Percentiles rank a stretch among this genome's conserved stretches.
Evolutionary conservation across 2,329 filamentous ascomycete species (phyloP).

Genomic region (Ciborinia camelliae): DNA sequence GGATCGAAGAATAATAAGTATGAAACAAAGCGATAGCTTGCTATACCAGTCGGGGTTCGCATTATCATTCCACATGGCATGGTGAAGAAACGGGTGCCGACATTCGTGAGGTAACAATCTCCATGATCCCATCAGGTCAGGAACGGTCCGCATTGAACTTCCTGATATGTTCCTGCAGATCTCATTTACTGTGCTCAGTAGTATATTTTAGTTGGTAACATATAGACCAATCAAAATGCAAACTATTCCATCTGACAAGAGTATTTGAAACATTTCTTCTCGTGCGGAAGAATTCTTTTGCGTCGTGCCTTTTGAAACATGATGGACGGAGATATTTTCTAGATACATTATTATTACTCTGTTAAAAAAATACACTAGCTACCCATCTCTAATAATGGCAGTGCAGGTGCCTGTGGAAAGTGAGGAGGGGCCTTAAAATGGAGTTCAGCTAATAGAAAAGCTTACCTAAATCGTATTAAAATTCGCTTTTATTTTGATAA

Average conservation of each 20-base stretch:
- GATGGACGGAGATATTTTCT: background rate
- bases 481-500: no score
- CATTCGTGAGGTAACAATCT: background rate
- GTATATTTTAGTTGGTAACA: background rate
- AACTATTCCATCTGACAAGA: background rate
- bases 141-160: constrained; percentile 8
- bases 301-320: background rate
- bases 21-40: constrained; percentile 7
- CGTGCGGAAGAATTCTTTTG: background rate
- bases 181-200: background rate
- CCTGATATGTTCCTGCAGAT: constrained; percentile 5
- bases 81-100: background rate
- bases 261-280: constrained; percentile 5
- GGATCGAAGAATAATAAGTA: background rate
- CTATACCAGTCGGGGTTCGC: background rate
- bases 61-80: background rate
- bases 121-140: background rate
- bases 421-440: no score
- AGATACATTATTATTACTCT: background rate
- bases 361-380: no score
- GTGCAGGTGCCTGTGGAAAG: no score
- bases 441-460: no score
- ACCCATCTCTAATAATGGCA: no score
- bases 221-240: background rate
- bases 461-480: no score